Conservation (phyloP, 2,329 filamentous ascomycete species). For the Ascomycota sp. region DNA sequence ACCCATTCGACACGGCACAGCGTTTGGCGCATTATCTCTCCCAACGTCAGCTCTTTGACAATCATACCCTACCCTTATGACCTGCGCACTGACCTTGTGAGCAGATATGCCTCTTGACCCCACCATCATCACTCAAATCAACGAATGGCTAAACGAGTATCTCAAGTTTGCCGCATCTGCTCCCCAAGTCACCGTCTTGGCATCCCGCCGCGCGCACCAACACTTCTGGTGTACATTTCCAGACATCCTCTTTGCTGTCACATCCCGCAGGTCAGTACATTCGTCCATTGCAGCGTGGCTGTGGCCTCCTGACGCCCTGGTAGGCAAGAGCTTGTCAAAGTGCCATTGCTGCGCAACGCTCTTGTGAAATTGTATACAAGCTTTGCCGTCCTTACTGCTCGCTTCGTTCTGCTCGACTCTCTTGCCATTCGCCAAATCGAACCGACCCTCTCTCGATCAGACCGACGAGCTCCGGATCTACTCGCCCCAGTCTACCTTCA, state of each 20-base stretch:
- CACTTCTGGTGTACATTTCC: slow-evolving; percentile 31
- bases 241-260: slow-evolving; percentile 18
- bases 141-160: slow-evolving; percentile 28
- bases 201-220: slow-evolving; percentile 20
- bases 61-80: background rate
- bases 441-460: background rate
- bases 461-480: slow-evolving; percentile 6
- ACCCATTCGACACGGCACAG: slow-evolving; percentile 11
- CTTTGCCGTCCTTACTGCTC: slow-evolving; percentile 27
- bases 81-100: slow-evolving; percentile 5
- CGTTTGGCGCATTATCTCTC: slow-evolving; percentile 16
- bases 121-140: slow-evolving; percentile 20
- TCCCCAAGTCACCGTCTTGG: slow-evolving; percentile 14
- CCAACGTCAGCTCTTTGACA: slow-evolving; percentile 7
- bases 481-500: slow-evolving; percentile 18
- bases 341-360: slow-evolving; percentile 1
- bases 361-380: slow-evolving; percentile 14
- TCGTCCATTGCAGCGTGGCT: too few species aligned
- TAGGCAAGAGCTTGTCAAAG: slow-evolving; percentile 1
- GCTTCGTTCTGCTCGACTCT: slow-evolving; percentile 27
- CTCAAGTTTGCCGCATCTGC: slow-evolving; percentile 17
- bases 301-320: background rate
- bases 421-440: slow-evolving; percentile 5
- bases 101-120: slow-evolving; percentile 22
- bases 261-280: slow-evolving; percentile 17